Conservation (phyloP, 805 yeast genomes). For the Saccharomycopsis selenospora region DNA sequence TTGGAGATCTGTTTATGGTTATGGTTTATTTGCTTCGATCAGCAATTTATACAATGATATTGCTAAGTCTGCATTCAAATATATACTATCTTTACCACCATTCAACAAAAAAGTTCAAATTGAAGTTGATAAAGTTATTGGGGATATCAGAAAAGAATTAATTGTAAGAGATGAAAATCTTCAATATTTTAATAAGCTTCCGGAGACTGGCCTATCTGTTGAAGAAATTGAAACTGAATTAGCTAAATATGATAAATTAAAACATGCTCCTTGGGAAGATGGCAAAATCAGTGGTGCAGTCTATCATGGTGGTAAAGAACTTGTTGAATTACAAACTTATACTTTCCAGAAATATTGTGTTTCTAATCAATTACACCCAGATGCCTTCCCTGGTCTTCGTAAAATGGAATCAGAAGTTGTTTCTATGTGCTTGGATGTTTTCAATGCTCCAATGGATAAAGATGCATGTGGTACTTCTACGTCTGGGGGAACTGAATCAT, state of each 20-base stretch:
- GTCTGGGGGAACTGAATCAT: constrained; percentile 94
- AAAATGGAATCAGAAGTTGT: constrained; percentile 96
- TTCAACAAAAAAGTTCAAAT: constrained; percentile 48
- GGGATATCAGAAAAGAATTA: constrained; percentile 47
- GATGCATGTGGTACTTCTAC: constrained; percentile 75
- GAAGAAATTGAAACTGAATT: constrained; percentile 44
- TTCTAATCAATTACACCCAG: constrained; percentile 94
- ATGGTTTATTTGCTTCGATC: constrained; percentile 20
- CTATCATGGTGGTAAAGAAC: constrained; percentile 86
- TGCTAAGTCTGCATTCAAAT: constrained; percentile 27
- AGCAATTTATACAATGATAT: constrained; percentile 20
- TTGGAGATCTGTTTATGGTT: constrained; percentile 23
- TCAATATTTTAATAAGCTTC: constrained; percentile 44
- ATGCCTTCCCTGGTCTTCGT: constrained; percentile 91
- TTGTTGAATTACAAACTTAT: constrained; percentile 63
- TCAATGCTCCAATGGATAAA: constrained; percentile 62
- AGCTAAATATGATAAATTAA: constrained; percentile 40
- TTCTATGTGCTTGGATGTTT: constrained; percentile 75
- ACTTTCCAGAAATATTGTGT: constrained; percentile 75
- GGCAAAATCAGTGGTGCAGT: constrained; percentile 95
- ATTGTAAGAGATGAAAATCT: constrained; percentile 46
- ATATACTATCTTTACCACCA: constrained; percentile 42
- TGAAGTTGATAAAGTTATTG: constrained; percentile 46
- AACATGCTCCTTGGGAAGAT: constrained; percentile 71
- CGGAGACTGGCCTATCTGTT: constrained; percentile 49